A percentile compares a stretch with the other conserved stretches of the same genome.
Conservation (phyloP, 192 early-diverging fungal species). For the Backusella luteola region DNA sequence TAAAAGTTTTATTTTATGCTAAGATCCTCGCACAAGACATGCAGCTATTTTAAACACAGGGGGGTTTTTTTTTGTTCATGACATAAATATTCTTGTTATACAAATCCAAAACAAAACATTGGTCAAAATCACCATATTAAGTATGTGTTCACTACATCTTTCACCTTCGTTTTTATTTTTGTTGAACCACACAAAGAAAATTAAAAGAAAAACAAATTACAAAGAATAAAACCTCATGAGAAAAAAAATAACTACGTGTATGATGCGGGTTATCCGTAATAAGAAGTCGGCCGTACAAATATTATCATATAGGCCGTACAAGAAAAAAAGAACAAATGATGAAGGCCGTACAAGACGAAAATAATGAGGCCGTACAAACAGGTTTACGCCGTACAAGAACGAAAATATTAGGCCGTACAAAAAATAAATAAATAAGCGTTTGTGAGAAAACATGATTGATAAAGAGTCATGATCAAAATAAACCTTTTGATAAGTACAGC, state of each 20-base stretch:
- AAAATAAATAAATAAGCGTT: background rate
- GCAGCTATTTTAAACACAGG: background rate
- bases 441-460: background rate
- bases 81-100: background rate
- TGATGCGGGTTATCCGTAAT: background rate
- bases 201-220: background rate
- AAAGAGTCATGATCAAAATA: background rate
- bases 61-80: background rate
- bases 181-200: background rate
- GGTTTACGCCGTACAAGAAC: background rate
- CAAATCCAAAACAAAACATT: background rate
- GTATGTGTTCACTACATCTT: background rate
- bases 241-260: background rate
- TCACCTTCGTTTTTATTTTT: background rate
- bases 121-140: background rate
- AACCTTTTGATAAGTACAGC: background rate
- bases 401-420: background rate
- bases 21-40: background rate
- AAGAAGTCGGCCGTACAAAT: background rate
- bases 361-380: background rate
- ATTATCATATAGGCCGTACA: slow-evolving; percentile 1
- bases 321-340: background rate
- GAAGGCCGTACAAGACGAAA: slow-evolving; percentile 1
- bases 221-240: background rate
- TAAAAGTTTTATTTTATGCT: background rate